These are phyloP conservation scores for Calonectria fujianensis DNA, from an alignment of 2,329 filamentous ascomycete species.

Conservation along the genomic window DNA sequence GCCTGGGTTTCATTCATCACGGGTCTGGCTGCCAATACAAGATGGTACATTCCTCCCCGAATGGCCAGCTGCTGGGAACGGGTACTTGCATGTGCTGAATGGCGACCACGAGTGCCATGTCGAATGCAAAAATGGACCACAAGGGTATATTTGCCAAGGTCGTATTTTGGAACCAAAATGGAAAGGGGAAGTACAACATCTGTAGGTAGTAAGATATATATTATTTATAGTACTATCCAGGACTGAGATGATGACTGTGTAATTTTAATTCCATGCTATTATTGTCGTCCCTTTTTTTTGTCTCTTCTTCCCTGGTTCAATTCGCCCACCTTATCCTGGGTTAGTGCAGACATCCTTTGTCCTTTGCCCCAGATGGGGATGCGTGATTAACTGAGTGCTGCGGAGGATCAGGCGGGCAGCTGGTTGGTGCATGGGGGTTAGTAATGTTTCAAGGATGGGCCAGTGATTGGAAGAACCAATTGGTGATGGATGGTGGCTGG, in stretches of 20 bases:
- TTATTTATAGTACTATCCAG: not conserved
- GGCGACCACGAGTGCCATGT: not conserved
- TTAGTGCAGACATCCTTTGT: not conserved
- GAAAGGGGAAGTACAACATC: not conserved
- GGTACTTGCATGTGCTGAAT: not conserved
- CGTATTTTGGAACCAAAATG: not conserved
- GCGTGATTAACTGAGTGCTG: conserved; percentile 26
- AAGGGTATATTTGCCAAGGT: not conserved
- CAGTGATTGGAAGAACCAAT: conserved; percentile 17
- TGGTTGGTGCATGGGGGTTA: conserved; percentile 28
- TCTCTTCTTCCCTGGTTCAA: not conserved
- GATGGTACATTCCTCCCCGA: not conserved
- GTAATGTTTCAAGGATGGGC: conserved; percentile 27
- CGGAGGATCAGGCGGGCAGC: conserved; percentile 16
- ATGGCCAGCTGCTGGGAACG: not conserved
- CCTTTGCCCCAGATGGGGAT: conserved; percentile 16
- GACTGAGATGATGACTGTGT: not conserved
- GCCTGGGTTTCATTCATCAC: not conserved
- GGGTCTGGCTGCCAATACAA: not conserved
- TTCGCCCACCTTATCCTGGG: not conserved
- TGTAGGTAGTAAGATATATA: not conserved
- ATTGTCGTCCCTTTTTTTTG: not conserved
- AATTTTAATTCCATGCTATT: not conserved
- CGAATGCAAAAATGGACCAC: not conserved
- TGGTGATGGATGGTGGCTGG: conserved; percentile 1